These are phyloP conservation scores for Cytidiella melzeri DNA, from an alignment of 768 basidiomycete genomes.

Conservation along the genomic window DNA sequence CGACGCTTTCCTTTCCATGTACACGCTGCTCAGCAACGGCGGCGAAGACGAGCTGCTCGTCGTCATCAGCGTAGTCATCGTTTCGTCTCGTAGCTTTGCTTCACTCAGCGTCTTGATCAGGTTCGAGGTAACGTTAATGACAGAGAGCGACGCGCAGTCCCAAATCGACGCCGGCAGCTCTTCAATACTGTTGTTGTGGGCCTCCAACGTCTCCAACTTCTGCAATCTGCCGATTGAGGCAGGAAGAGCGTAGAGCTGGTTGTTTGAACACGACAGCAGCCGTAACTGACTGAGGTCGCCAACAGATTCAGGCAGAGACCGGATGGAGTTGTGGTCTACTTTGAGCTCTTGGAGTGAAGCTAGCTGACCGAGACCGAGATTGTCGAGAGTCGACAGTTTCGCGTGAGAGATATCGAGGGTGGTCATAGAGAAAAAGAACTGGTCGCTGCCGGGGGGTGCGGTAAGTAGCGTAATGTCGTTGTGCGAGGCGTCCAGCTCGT, in stretches of 20 bases:
- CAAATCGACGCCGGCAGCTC: slow-evolving; percentile 75
- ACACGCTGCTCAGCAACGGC: slow-evolving; percentile 5
- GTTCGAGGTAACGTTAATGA: slow-evolving; percentile 88
- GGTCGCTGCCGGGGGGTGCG: slow-evolving; percentile 46
- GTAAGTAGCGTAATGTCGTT: slow-evolving; percentile 86
- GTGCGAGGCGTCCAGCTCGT: slow-evolving; percentile 67
- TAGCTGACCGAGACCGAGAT: slow-evolving; percentile 65
- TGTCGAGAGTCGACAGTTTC: slow-evolving; percentile 81
- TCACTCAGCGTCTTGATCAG: slow-evolving; percentile 50
- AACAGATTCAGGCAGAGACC: slow-evolving; percentile 75
- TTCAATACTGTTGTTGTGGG: slow-evolving; percentile 85
- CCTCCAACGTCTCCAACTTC: slow-evolving; percentile 71
- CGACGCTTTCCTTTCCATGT: slow-evolving; percentile 42
- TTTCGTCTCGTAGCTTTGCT: background rate
- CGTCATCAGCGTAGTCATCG: background rate
- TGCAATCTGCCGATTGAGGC: slow-evolving; percentile 68
- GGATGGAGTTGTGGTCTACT: slow-evolving; percentile 84
- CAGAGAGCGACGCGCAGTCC: slow-evolving; percentile 68
- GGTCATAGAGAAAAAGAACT: slow-evolving; percentile 54
- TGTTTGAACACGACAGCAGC: slow-evolving; percentile 84
- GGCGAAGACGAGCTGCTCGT: slow-evolving; percentile 1
- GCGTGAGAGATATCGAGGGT: slow-evolving; percentile 81
- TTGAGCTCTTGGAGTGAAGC: slow-evolving; percentile 63
- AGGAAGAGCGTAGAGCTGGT: slow-evolving; percentile 75
- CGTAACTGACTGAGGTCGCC: slow-evolving; percentile 68